Conservation (phyloP, 1,284 basidiomycete genomes). For the Bjerkandera adusta region DNA sequence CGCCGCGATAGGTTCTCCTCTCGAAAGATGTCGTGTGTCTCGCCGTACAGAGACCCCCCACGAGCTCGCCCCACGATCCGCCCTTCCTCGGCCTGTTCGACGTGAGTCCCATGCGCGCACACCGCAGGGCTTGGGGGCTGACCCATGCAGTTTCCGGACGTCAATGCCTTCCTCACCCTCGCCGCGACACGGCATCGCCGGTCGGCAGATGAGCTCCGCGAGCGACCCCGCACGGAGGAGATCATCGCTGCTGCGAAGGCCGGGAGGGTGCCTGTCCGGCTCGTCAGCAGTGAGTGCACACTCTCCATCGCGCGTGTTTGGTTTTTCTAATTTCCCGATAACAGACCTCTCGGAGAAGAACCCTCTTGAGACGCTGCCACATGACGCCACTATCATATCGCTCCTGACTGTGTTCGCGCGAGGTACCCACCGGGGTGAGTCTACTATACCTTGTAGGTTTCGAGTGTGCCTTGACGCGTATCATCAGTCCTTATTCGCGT, state of each 20-base stretch:
- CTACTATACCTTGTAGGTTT: not conserved
- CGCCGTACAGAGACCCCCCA: constrained; percentile 47
- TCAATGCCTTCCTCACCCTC: constrained; percentile 77
- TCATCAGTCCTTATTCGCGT: constrained; percentile 48
- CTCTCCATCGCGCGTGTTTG: not conserved
- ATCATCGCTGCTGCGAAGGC: constrained; percentile 71
- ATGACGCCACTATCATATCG: constrained; percentile 60
- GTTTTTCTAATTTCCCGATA: constrained; percentile 5
- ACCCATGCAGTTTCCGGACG: constrained; percentile 63
- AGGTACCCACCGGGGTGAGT: constrained; percentile 66
- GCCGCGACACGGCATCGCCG: constrained; percentile 74
- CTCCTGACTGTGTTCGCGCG: constrained; percentile 64
- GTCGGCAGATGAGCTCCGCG: constrained; percentile 52
- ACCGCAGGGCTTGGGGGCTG: not conserved
- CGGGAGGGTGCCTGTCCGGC: constrained; percentile 66
- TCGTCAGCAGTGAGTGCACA: constrained; percentile 67
- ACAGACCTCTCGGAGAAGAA: constrained; percentile 81
- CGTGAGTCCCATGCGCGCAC: constrained; percentile 39
- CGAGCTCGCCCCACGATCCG: constrained; percentile 24
- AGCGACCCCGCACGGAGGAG: constrained; percentile 56
- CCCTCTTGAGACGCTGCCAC: constrained; percentile 58
- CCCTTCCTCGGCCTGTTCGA: constrained; percentile 70
- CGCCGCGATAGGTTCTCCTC: constrained; percentile 52
- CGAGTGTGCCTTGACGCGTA: not conserved
- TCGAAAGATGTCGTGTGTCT: constrained; percentile 62